Evolutionary conservation across 176 grass and related monocot species (phyloP), one percentile per base, ranked within the genome.

Genomic region (Eleusine indica): DNA sequence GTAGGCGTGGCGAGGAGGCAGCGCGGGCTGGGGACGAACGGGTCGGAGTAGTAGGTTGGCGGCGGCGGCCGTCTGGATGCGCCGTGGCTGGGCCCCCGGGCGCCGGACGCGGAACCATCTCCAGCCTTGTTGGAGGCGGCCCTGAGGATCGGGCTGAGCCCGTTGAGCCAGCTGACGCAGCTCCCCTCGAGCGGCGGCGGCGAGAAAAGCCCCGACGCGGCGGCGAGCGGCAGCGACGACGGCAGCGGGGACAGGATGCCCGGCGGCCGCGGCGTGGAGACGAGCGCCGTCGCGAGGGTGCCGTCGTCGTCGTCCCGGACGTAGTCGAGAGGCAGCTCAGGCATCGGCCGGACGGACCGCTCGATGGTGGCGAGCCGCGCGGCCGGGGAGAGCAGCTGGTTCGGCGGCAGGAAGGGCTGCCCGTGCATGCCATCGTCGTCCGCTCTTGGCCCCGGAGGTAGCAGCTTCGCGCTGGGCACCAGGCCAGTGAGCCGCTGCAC

Each of bases 201-300:
- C 28, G 93, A 96, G 91, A 99, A 99, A 30, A 87, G 60, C 3
- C 78, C 86, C 0, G 89, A 91, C 3, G 88, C 79, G 0, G 89
- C 83, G 6, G 93, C 86, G 2, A 78, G 91, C 22, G 89, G 87
- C 11, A 95, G 86, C 37, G 91, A 47, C 2, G 96, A 82, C 7
- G 96, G 93, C 22, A 95, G 66, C 28, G 93, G 96, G 21, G 93
- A 96, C 3, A 99, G 80, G 83, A 99, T 91, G 73, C 96, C 88
- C 0, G 87, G 66, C 17, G 84, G 82, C 18, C 85, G 60, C 16
- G 32, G 32, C 84, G 48, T 61, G 9, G 85, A 82, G 44, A 56
- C 56, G 6, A 67, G 63, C 13, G 48, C 13, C 42, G 52, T 39
- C 15, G 44, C 19, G 9, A 56, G 83, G 14, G 19, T 57, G 21